Conservation (phyloP, 148 eudicot genomes). For the Nyssa sinensis region DNA sequence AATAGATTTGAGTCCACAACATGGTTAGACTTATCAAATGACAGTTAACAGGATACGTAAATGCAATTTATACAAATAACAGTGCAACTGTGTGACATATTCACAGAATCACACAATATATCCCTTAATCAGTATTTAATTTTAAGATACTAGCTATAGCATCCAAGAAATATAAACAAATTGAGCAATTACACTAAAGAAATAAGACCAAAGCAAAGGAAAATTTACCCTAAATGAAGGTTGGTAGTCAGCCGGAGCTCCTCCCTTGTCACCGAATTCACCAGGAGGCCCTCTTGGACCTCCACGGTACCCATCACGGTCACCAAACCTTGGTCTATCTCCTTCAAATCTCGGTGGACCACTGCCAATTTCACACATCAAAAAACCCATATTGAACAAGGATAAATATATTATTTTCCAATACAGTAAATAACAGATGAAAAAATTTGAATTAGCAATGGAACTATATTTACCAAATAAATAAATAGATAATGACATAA, state of each 20-base stretch:
- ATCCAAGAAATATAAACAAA: no score
- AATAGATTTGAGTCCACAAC: not conserved
- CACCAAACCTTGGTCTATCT: constrained; percentile 68
- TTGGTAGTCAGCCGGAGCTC: constrained; percentile 85
- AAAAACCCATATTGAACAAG: not conserved
- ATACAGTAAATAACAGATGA: no score
- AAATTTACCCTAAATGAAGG: constrained; percentile 72
- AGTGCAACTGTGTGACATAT: no score
- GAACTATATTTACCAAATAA: not conserved
- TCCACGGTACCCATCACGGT: constrained; percentile 82
- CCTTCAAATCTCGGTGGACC: constrained; percentile 85
- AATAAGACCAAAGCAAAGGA: not conserved
- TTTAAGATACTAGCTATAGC: not conserved
- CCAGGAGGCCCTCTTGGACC: constrained; percentile 91
- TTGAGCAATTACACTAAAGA: not conserved
- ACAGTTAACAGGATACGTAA: not conserved
- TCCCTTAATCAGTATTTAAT: not conserved
- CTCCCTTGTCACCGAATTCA: constrained; percentile 85
- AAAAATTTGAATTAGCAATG: not conserved
- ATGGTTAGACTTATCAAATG: not conserved
- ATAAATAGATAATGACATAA: not conserved
- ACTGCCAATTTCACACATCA: constrained; percentile 27
- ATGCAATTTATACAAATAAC: not conserved
- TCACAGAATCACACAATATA: no score
- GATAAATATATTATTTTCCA: no score